These are phyloP conservation scores for Skeletonema menzelii DNA, from an alignment of 108 stramenopile genomes.

Conservation along the genomic window DNA sequence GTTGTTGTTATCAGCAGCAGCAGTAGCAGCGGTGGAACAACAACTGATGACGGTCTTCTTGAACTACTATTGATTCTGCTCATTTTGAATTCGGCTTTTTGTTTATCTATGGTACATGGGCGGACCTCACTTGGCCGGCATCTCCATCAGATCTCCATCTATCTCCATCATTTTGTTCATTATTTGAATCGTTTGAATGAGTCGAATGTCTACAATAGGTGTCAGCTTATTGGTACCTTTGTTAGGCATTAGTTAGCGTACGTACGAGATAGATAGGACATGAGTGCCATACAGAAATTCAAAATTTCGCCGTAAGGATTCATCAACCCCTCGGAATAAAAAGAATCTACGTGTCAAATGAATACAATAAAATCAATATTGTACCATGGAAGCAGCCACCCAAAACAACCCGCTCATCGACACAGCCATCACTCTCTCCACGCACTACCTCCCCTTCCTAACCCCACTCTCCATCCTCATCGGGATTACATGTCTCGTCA, in stretches of 20 bases:
- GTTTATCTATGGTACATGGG: too few relatives aligned
- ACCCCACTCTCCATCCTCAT: conserved; percentile 34
- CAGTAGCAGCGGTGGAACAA: too few relatives aligned
- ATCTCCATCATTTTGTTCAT: too few relatives aligned
- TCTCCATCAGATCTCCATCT: too few relatives aligned
- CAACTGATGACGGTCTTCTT: too few relatives aligned
- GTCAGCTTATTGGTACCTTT: not conserved
- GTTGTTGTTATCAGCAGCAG: not conserved
- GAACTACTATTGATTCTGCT: not conserved
- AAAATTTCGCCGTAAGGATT: too few relatives aligned
- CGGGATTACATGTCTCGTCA: conserved; percentile 27
- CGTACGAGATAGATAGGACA: not conserved
- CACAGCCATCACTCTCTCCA: conserved; percentile 2
- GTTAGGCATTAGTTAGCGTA: not conserved
- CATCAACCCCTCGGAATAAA: not conserved
- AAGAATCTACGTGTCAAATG: too few relatives aligned
- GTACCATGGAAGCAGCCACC: not conserved
- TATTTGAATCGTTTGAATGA: not conserved
- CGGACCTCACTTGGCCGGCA: too few relatives aligned
- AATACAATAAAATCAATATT: too few relatives aligned
- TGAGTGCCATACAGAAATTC: too few relatives aligned
- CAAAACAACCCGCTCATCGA: not conserved
- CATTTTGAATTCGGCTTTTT: not conserved
- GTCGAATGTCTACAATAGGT: not conserved
- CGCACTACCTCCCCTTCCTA: conserved; percentile 21